Evolutionary conservation across 2,329 filamentous ascomycete genomes (phyloP).

Genomic region (Fusarium sp.): DNA sequence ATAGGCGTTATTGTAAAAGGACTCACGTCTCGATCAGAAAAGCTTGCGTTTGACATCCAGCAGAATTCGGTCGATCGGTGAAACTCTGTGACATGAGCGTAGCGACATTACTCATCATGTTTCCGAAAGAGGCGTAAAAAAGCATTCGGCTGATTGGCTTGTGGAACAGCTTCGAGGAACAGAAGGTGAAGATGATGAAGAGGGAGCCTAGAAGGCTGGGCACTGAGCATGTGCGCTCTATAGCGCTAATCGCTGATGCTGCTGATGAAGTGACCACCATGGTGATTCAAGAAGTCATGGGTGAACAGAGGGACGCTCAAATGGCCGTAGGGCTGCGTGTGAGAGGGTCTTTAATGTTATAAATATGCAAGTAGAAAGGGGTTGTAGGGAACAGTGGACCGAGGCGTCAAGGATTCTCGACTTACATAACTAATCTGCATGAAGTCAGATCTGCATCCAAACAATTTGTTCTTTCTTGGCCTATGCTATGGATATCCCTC

Average conservation of each 20-base stretch:
- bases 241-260: constrained; percentile 8
- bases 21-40: constrained; percentile 22
- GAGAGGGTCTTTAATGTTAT: constrained; percentile 1
- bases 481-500: too few relatives aligned
- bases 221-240: constrained; percentile 19
- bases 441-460: too few relatives aligned
- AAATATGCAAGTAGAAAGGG: constrained; percentile 7
- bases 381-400: not conserved
- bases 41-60: constrained; percentile 14
- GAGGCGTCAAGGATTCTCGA: not conserved
- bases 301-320: not conserved
- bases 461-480: too few relatives aligned
- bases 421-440: too few relatives aligned
- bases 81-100: constrained; percentile 14
- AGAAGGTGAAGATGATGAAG: constrained; percentile 11
- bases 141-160: constrained; percentile 23
- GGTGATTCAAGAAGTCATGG: not conserved
- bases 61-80: not conserved
- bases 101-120: constrained; percentile 25
- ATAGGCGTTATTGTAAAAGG: too few relatives aligned
- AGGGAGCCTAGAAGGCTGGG: constrained; percentile 17
- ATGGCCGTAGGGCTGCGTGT: not conserved
- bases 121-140: constrained; percentile 18
- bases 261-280: constrained; percentile 8
- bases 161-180: constrained; percentile 15